Evolutionary conservation across 2,329 filamentous ascomycete species (phyloP), one percentile per base, ranked within the genome.

Genomic region (Botrytis tulipae): DNA sequence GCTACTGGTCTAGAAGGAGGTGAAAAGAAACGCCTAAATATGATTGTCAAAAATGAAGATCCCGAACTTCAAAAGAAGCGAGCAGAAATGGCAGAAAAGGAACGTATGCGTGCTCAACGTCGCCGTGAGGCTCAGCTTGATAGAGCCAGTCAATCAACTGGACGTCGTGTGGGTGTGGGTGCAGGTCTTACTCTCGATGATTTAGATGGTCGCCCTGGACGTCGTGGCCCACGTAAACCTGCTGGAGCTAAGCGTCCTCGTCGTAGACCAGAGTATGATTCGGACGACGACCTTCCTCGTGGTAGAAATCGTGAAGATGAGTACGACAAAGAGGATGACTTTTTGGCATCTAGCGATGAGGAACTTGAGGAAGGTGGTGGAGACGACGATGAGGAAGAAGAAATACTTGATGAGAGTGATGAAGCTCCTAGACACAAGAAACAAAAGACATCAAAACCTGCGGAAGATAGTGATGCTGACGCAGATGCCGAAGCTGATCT

Each of bases 291-390:
- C 74, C 85, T 90, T 51, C 88, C 89, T 25, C 86, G 89, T 84
- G 63, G 80, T 32, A 73, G 78, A 66, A 86, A 87, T 46, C 87
- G 88, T 70, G 87, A 91, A 74, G 91, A 95, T 76, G 91, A 93
- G 77, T 95, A 95, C 80, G 92, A 95, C 75, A 87, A 91, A 80
- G 92, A 92, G 48, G 93, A 95, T 79, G 93, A 91, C 73, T 95
- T 95, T 80, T 87, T 95, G 73, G 93, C 91, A 5, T 86, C 86
- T 5, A 94, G 91, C 78, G 92, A 94, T 76, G 92, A 93, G 74
- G 93, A 94, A 60, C 81, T 83, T 60, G 89, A 88, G 59, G 83
- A 85, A 74, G 89, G 87, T 1, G 90, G 90, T 32, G 90, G 92
- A 1, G 80, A 81, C 16, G 80, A 82, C 29, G 80, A 81, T 25